Conservation (phyloP, 2,329 filamentous ascomycete species). For the Venturia nashicola region DNA sequence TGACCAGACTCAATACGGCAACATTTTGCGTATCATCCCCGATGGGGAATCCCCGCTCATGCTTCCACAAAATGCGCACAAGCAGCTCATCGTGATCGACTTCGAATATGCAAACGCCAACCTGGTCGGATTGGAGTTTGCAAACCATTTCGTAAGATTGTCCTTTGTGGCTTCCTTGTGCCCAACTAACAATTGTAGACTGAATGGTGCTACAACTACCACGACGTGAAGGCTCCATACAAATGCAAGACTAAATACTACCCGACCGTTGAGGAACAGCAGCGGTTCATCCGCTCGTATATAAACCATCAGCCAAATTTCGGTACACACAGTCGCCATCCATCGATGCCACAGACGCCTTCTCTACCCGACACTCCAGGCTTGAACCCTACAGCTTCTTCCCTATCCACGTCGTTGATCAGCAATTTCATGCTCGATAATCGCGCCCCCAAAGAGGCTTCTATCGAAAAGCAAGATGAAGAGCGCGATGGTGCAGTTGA, state of each 20-base stretch:
- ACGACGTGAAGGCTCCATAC: slow-evolving; percentile 53
- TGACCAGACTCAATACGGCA: slow-evolving; percentile 85
- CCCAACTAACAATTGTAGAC: slow-evolving; percentile 32
- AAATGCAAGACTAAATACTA: slow-evolving; percentile 59
- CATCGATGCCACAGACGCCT: slow-evolving; percentile 23
- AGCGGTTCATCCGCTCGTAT: slow-evolving; percentile 75
- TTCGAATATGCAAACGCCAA: slow-evolving; percentile 96
- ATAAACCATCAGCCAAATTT: slow-evolving; percentile 66
- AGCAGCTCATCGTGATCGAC: slow-evolving; percentile 92
- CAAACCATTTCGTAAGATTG: slow-evolving; percentile 73
- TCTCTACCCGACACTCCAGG: slow-evolving; percentile 17
- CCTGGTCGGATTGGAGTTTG: slow-evolving; percentile 76
- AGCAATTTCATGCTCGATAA: slow-evolving; percentile 67
- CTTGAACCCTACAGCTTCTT: slow-evolving; percentile 20
- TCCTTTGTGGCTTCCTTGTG: neutral
- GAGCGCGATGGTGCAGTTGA: slow-evolving; percentile 54
- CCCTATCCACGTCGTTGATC: slow-evolving; percentile 25
- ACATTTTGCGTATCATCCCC: slow-evolving; percentile 71
- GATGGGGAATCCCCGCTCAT: slow-evolving; percentile 68
- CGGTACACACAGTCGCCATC: slow-evolving; percentile 30
- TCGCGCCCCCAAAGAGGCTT: slow-evolving; percentile 24
- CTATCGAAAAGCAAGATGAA: slow-evolving; percentile 32
- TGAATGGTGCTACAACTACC: slow-evolving; percentile 98
- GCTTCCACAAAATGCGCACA: slow-evolving; percentile 84
- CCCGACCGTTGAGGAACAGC: slow-evolving; percentile 69